A percentile compares a stretch with the other conserved stretches of the same genome.
Conservation (phyloP, 495 filamentous ascomycete genomes). For the Bacidia gigantensis region DNA sequence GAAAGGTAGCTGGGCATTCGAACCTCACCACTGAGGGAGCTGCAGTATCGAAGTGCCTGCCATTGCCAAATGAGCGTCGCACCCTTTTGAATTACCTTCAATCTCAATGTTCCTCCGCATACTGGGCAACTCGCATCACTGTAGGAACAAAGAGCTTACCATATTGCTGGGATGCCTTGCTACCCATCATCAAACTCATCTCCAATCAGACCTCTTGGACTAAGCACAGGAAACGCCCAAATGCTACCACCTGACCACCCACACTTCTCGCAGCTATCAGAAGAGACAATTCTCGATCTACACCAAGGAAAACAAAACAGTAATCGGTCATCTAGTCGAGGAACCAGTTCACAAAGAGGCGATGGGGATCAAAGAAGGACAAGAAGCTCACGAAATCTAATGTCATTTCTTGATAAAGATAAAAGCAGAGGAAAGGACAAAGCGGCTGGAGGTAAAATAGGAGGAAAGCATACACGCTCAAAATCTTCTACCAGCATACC, state of each 20-base stretch:
- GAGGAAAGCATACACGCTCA: conserved; percentile 53
- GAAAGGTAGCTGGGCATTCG: no score
- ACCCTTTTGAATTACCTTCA: no score
- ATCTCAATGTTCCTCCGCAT: no score
- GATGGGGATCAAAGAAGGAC: conserved; percentile 32
- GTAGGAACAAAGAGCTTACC: no score
- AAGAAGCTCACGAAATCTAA: conserved; percentile 53
- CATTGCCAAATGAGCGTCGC: no score
- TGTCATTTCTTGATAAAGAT: conserved; percentile 41
- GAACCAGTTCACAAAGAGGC: background rate
- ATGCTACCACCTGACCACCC: conserved; percentile 24
- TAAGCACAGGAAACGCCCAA: conserved; percentile 3
- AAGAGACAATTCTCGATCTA: conserved; percentile 3
- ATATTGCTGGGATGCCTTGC: background rate
- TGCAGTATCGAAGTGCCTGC: no score
- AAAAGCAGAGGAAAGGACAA: conserved; percentile 41
- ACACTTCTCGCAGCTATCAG: background rate
- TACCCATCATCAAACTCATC: background rate
- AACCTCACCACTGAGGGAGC: no score
- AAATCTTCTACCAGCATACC: conserved; percentile 73
- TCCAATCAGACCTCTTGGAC: background rate
- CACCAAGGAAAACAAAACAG: background rate
- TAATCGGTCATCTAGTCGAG: background rate
- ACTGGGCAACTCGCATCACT: no score
- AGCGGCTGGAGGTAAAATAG: conserved; percentile 18